These are phyloP conservation scores for Gossypium ekmanianum DNA, from an alignment of 345 rosid species.

Conservation along the genomic window DNA sequence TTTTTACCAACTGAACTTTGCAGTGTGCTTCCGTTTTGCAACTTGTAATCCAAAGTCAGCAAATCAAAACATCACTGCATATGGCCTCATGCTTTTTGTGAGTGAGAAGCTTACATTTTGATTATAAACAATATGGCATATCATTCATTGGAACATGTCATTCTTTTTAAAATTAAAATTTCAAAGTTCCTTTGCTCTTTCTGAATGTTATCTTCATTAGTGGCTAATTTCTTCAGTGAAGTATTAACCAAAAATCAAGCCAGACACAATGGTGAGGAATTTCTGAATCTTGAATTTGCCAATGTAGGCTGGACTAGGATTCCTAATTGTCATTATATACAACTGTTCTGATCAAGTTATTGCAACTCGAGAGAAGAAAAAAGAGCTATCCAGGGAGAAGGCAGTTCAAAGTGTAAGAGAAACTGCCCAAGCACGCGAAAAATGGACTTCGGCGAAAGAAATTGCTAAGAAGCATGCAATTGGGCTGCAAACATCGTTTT, in stretches of 20 bases:
- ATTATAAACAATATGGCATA: neutral
- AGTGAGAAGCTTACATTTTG: conserved; percentile 39
- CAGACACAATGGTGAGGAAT: neutral
- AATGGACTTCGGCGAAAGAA: conserved; percentile 90
- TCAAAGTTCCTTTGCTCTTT: neutral
- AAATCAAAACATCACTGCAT: conserved; percentile 90
- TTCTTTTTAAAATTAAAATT: neutral
- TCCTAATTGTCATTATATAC: conserved; percentile 74
- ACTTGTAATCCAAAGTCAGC: conserved; percentile 64
- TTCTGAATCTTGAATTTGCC: conserved; percentile 23
- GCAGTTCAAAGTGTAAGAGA: conserved; percentile 90
- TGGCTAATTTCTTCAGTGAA: neutral
- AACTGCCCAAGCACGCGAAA: conserved; percentile 63
- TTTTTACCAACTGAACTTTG: conserved; percentile 25
- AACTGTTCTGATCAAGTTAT: conserved; percentile 98
- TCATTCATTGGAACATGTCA: neutral
- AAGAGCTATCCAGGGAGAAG: conserved; percentile 79
- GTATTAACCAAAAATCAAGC: neutral
- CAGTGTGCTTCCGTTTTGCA: conserved; percentile 83
- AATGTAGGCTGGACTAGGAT: conserved; percentile 67
- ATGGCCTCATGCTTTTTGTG: conserved; percentile 85
- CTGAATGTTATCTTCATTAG: neutral
- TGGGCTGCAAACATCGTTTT: conserved; percentile 62
- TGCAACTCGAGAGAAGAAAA: conserved; percentile 79
- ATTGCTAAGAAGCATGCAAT: conserved; percentile 76